Evolutionary conservation across 1,284 basidiomycete species (phyloP), one percentile per base, ranked within the genome.

Genomic region (Inonotus hispidus): DNA sequence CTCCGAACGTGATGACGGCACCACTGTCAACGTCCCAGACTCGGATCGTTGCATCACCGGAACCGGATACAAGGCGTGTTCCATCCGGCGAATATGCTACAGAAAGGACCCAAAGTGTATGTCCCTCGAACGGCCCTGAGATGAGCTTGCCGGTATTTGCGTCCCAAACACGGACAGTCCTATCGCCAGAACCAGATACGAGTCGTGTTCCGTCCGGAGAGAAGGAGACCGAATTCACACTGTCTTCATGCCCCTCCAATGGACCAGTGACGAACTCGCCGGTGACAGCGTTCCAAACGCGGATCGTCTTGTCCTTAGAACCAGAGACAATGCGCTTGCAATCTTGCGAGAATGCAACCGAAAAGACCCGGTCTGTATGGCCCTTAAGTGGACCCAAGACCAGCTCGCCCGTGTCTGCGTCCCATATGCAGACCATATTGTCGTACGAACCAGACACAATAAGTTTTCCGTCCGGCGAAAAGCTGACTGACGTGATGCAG

Each of bases 401-500:
- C 13, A 39, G 45, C 25, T 23, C 8, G n/a, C n/a, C 11, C n/a
- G 29, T 32, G 8, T 32, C 37, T 29, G 23, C 41, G 55, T 60
- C 52, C 62, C 63, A 59, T 5, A 60, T 29, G 32, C 58, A 39
- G 35, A 63, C 32, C 41, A 50, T 59, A 1, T 53, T 14, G 56
- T 53, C 50, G 27, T 4, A 3, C 3, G 19, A 19, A n/a, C 16
- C 50, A 32, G 32, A 32, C 8, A 32, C 32, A 8, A 32, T 8
- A 32, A 4, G 32, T 32, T 32, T 32, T 8, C 32, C 32, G 8
- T 32, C 32, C 8, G 32, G 32, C 32, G 32, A 32, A 32, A 8
- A 32, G 4, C 4, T 8, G 32, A 32, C 3, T 8, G 32, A 32
- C 32, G 3, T 8, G 32, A 32, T 3, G 4, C 16, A 3, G 3